Evolutionary conservation across 2,329 filamentous ascomycete species (phyloP), one percentile per base, ranked within the genome.

Genomic region (Rhinocladiella mackenziei): DNA sequence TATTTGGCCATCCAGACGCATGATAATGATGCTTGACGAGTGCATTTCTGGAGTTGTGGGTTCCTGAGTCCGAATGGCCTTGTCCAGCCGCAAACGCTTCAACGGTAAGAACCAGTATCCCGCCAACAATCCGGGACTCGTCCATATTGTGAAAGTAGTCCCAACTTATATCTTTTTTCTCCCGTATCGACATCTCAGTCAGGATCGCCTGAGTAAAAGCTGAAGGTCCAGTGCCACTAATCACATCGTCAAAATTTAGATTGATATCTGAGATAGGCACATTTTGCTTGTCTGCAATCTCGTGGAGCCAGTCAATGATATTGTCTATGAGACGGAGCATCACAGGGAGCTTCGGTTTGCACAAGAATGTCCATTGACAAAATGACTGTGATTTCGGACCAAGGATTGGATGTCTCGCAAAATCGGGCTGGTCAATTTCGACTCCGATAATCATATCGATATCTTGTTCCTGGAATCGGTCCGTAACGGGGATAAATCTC

Each of bases 321-420:
- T 81, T 77, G 59, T 85, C 80, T 34, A 86, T 75, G 3, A 86
- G 70, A 22, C 69, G 67, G 61, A 85, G 69, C 80, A 86, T 84
- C 41, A 86, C 79, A 1, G 80, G 80, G 17, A 81, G 73, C n/a
- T 71, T 69, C 1, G 83, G 81, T 58, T 84, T 83, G 55, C 77
- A 77, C 67, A 84, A 81, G 56, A 86, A 84, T 0, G 83, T 86
- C 83, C 83, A 86, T 58, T 86, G 82, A 60, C 82, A 86, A 60
- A 86, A 86, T 0, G 81, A 86, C 53, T 73, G 70, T 25, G 77
- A 84, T 63, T 86, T 86, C 36, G 73, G 73, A 10, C 83, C 82
- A 0, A 85, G 69, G 22, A 86, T 80, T 1, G 78, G 72, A 58
- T 86, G 82, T 38, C 78, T 64, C 13, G 65, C 67, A 64, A 78